phyloP scores from a whole-genome alignment of 208 protist genomes.

The Leishmania gerbilli region DNA sequence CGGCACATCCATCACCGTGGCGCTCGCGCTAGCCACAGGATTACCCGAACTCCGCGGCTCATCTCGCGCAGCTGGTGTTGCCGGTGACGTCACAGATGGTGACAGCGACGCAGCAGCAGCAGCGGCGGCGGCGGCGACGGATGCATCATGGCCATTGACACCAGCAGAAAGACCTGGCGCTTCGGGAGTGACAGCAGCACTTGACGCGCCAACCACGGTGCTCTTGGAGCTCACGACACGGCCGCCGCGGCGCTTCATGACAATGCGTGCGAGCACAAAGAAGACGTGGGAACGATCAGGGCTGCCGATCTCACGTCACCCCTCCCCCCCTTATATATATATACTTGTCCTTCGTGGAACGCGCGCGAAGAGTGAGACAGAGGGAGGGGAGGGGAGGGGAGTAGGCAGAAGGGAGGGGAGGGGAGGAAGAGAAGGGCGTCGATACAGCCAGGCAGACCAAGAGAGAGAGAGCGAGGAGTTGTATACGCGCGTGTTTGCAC shows the following conservation, averaged over 20 bases:
- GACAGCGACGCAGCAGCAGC: conserved; percentile 3
- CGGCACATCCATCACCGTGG: conserved; percentile 10
- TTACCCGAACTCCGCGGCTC: background rate
- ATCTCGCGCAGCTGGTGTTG: background rate
- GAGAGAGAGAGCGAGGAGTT: background rate
- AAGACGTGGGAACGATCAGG: background rate
- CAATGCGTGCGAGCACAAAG: background rate
- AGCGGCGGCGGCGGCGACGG: background rate
- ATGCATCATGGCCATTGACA: background rate
- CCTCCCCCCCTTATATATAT: background rate
- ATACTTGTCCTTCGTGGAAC: background rate
- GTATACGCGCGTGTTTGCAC: background rate
- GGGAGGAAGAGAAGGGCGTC: background rate
- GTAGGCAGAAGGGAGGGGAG: too few relatives aligned
- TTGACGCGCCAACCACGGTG: conserved; percentile 10
- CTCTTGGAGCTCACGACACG: conserved; percentile 41
- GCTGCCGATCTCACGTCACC: background rate
- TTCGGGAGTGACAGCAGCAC: background rate
- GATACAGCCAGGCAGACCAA: background rate
- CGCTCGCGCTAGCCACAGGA: background rate
- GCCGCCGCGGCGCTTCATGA: conserved; percentile 41
- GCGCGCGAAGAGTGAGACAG: background rate
- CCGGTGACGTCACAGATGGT: conserved; percentile 3
- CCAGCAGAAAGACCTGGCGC: background rate
- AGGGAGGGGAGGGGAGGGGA: too few relatives aligned